Evolutionary conservation across 768 basidiomycete species (phyloP).

Genomic region (Termitomyces eurrhizus): DNA sequence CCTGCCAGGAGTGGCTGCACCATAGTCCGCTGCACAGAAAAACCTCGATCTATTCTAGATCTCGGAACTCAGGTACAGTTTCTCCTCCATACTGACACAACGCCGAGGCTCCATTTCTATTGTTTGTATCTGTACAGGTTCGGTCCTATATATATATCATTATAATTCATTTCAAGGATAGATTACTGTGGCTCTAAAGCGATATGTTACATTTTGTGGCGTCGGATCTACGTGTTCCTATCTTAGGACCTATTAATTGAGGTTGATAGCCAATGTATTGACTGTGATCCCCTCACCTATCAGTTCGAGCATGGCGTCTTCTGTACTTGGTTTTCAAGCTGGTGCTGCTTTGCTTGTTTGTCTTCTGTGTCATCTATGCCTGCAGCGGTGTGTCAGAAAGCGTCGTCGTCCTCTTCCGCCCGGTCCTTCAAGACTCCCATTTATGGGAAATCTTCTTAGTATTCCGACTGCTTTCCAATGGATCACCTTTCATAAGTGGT

Average conservation of each 20-base stretch:
- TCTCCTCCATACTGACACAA: no score
- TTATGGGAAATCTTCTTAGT: slow-evolving; percentile 15
- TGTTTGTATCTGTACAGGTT: no score
- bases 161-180: no score
- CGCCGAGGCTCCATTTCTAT: no score
- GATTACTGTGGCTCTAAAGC: no score
- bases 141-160: no score
- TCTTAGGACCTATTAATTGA: neutral
- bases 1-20: no score
- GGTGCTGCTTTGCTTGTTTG: neutral
- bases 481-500: slow-evolving; percentile 16
- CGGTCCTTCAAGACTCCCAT: neutral
- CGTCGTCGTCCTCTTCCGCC: slow-evolving; percentile 10
- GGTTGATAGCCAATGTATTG: neutral
- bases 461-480: slow-evolving; percentile 7
- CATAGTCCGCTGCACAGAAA: no score
- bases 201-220: neutral
- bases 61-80: no score
- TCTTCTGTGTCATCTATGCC: neutral
- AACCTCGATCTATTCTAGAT: no score
- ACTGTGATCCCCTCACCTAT: neutral
- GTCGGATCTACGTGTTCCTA: neutral
- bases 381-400: neutral
- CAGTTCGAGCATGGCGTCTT: neutral
- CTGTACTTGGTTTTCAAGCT: neutral